phyloP scores from a whole-genome alignment of 176 grass and related monocot species.

The Bolboschoenus planiculmis region DNA sequence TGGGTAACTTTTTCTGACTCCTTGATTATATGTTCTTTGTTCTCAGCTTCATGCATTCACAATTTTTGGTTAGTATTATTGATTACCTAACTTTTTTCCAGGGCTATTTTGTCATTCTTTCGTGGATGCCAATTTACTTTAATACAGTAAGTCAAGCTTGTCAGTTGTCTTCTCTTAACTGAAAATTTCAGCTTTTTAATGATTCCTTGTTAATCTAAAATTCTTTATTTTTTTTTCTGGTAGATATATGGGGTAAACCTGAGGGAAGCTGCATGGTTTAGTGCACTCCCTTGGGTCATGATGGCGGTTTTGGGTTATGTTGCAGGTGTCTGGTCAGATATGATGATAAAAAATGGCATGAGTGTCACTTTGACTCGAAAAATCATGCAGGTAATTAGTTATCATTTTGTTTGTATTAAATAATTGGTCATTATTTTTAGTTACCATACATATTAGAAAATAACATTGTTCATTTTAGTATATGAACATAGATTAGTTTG shows the following conservation, averaged over 20 bases:
- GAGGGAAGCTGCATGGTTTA: constrained; percentile 98
- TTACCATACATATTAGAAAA: background rate
- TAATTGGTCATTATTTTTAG: background rate
- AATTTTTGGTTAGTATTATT: constrained; percentile 18
- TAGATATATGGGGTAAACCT: constrained; percentile 89
- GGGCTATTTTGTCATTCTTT: constrained; percentile 98
- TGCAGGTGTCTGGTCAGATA: constrained; percentile 67
- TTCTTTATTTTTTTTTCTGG: constrained; percentile 2
- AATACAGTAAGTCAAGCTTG: constrained; percentile 55
- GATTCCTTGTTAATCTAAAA: constrained; percentile 12
- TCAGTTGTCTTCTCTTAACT: constrained; percentile 24
- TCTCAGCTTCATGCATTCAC: background rate
- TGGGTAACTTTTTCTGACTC: constrained; percentile 65
- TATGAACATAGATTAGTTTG: background rate
- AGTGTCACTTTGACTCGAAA: constrained; percentile 79
- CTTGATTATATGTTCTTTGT: constrained; percentile 18
- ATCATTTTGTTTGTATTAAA: background rate
- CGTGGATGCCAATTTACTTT: constrained; percentile 98
- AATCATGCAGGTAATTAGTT: constrained; percentile 74
- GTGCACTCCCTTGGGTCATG: constrained; percentile 97
- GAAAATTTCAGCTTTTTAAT: constrained; percentile 4
- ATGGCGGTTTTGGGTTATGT: constrained; percentile 96
- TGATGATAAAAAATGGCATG: constrained; percentile 66
- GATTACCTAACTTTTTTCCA: constrained; percentile 34
- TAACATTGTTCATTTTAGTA: background rate